A percentile compares a stretch with the other conserved stretches of the same genome.
These are phyloP conservation scores for Sclerotinia minor DNA, from an alignment of 2,329 filamentous ascomycete genomes.

Conservation along the genomic window DNA sequence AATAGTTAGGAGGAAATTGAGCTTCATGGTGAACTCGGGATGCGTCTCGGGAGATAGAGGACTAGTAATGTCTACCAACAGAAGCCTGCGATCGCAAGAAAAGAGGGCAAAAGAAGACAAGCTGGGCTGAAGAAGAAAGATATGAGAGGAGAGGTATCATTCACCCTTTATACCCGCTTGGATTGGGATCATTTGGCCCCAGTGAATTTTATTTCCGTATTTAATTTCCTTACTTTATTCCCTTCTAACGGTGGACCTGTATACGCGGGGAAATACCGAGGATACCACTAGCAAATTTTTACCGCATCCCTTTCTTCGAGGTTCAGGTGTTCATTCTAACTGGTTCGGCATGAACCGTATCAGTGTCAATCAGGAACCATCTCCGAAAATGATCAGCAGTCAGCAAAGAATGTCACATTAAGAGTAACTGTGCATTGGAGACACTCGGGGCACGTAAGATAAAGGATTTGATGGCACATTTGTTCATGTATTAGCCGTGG, in stretches of 20 bases:
- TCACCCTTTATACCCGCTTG: constrained; percentile 8
- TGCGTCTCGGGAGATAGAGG: neutral
- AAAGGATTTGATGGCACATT: neutral
- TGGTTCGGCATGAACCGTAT: neutral
- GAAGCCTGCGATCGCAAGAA: neutral
- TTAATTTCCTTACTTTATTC: neutral
- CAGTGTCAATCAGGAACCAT: constrained; percentile 1
- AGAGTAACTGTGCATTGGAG: neutral
- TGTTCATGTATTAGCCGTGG: neutral
- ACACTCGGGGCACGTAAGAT: neutral
- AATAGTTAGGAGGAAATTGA: constrained; percentile 9
- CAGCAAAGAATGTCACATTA: neutral
- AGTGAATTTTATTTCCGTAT: neutral
- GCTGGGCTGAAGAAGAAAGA: constrained; percentile 12
- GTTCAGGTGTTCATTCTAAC: neutral
- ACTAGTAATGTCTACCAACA: neutral
- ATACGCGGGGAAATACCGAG: neutral
- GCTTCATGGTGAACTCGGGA: constrained; percentile 11
- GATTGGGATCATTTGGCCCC: neutral
- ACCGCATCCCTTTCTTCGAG: neutral
- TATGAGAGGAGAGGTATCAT: neutral
- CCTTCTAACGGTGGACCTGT: neutral
- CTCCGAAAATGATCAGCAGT: constrained; percentile 11
- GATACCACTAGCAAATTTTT: neutral
- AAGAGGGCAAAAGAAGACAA: neutral